Evolutionary conservation across 2,329 filamentous ascomycete species (phyloP).

Genomic region (Pezicula neosporulosa): DNA sequence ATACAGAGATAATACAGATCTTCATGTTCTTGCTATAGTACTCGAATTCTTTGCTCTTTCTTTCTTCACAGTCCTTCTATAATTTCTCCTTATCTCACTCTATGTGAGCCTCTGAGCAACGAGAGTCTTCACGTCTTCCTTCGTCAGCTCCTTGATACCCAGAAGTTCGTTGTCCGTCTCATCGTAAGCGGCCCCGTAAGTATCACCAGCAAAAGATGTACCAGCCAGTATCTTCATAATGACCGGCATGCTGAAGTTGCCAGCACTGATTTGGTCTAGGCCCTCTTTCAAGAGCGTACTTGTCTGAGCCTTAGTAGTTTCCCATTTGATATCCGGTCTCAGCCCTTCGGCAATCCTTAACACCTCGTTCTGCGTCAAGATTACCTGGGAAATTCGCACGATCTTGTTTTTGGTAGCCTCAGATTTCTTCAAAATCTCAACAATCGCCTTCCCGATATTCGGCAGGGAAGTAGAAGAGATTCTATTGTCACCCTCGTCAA

Average conservation of each 20-base stretch:
- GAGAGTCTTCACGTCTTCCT: constrained; percentile 33
- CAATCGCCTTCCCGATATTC: constrained; percentile 42
- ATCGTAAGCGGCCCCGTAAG: constrained; percentile 27
- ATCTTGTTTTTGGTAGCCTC: constrained; percentile 46
- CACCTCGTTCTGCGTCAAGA: constrained; percentile 38
- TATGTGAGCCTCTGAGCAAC: constrained; percentile 11
- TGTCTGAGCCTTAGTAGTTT: constrained; percentile 4
- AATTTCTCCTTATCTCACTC: background rate
- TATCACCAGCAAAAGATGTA: constrained; percentile 22
- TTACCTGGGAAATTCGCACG: constrained; percentile 39
- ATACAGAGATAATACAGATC: too few relatives aligned
- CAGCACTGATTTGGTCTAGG: constrained; percentile 9
- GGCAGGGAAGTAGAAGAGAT: constrained; percentile 44
- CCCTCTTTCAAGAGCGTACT: constrained; percentile 1
- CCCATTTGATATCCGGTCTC: constrained; percentile 18
- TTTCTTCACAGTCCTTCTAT: too few relatives aligned
- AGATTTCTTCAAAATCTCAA: constrained; percentile 40
- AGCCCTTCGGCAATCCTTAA: constrained; percentile 24
- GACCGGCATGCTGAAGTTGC: constrained; percentile 22
- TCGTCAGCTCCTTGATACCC: constrained; percentile 35
- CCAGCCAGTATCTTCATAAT: constrained; percentile 28
- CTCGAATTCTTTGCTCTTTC: too few relatives aligned
- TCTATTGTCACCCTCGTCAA: constrained; percentile 43
- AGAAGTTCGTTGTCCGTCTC: constrained; percentile 34
- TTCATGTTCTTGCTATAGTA: too few relatives aligned